Base-by-base conservation (phyloP, 768 basidiomycete genomes). In the Vishniacozyma victoriae region DNA sequence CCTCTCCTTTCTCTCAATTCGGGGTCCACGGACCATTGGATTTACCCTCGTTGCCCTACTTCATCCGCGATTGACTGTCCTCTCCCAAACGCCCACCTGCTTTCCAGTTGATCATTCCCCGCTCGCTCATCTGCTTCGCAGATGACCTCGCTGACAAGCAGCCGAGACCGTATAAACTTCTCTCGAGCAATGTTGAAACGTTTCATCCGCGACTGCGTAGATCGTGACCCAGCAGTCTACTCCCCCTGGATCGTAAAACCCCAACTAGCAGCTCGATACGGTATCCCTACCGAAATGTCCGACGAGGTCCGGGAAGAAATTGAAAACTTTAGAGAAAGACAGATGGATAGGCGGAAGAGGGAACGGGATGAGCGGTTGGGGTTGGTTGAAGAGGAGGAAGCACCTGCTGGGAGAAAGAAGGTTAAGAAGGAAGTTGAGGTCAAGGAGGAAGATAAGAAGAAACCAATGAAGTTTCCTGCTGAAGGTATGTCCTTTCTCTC, bases 161-260 rank as follows among this genome's bases (percentile, higher is more conserved):
- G 92, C 64, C 91, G 95, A 52, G 95, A 99, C 71, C 86, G 92
- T 44, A 78, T 93, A 16, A 83, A 89, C 16, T 97, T 97, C 74
- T 93, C 90, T 23, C 96, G 97, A 72, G 91, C 91, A 15, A 93
- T 97, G 60, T 80, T 99, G 23, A 87, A 91, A 56, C 85, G 91
- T 14, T 96, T 93, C 73, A 87, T 99, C 49, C 84, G 88, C 54
- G 95, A 97, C 66, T 93, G 90, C 61, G 86, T 99, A 2, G 85
- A 88, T 62, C 83, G 95, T 26, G 90, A 93, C 57, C 79, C 89
- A 14, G 85, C 88, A 7, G 85, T 93, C 22, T 90, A 89, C 6
- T 87, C 89, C 1, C 93, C 95, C 5, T 99, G 95, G 95, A 84
- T 83, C 1, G 91, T 97, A 24, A 96, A 96, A 70, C 80, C 80